A percentile compares a stretch with the other conserved stretches of the same genome.
Evolutionary conservation across 1,284 basidiomycete genomes (phyloP).

Genomic region (Naganishia sp.): DNA sequence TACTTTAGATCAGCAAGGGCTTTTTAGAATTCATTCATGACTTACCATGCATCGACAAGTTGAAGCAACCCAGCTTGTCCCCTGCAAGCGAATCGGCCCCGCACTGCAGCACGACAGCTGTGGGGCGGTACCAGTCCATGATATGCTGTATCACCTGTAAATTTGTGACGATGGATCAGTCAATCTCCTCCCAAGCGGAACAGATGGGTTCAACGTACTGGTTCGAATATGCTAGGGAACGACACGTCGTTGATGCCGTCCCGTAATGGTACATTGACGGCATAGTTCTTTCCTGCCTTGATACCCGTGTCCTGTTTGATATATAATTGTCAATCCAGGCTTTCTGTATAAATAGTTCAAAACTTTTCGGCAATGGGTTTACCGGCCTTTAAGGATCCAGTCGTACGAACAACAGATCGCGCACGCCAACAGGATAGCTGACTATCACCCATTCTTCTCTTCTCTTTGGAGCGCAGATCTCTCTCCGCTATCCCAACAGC

Average conservation of each 20-base stretch:
- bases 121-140: conserved; percentile 85
- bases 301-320: conserved; percentile 82
- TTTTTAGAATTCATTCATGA: neutral
- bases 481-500: too few species aligned
- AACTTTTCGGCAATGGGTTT: too few species aligned
- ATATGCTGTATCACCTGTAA: conserved; percentile 81
- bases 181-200: neutral
- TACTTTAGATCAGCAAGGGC: neutral
- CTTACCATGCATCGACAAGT: conserved; percentile 84
- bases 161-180: too few species aligned
- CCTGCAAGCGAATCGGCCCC: conserved; percentile 94
- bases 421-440: too few species aligned
- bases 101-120: conserved; percentile 89
- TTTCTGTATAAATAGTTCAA: too few species aligned
- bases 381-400: too few species aligned
- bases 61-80: conserved; percentile 96
- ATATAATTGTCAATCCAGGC: too few species aligned
- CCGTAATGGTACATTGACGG: conserved; percentile 89
- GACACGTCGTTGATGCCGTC: conserved; percentile 84
- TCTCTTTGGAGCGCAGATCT: too few species aligned
- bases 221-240: conserved; percentile 81
- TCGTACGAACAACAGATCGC: too few species aligned
- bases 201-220: conserved; percentile 61
- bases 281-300: conserved; percentile 83
- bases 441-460: too few species aligned